These are phyloP conservation scores for Dittrichia graveolens DNA, from an alignment of 129 eudicot genomes.

Conservation along the genomic window DNA sequence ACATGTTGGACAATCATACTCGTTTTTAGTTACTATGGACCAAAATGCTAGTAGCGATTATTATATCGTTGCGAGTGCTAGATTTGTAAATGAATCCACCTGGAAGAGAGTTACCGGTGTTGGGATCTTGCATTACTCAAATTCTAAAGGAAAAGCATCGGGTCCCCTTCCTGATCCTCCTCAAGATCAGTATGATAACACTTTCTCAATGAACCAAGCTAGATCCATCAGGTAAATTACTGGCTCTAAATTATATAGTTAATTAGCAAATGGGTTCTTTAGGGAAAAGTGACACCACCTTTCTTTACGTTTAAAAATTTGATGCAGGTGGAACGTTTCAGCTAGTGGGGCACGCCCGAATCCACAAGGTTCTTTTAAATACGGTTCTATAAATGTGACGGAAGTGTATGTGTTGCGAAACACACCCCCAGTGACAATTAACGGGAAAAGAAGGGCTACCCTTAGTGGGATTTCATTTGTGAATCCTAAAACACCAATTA, in stretches of 20 bases:
- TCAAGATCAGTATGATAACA: slow-evolving; percentile 76
- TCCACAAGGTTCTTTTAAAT: slow-evolving; percentile 90
- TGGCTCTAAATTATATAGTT: neutral
- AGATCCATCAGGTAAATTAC: slow-evolving; percentile 74
- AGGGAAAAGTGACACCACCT: neutral
- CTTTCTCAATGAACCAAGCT: slow-evolving; percentile 97
- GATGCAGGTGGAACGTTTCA: slow-evolving; percentile 81
- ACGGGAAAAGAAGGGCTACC: slow-evolving; percentile 63
- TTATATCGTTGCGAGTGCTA: slow-evolving; percentile 90
- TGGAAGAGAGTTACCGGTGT: slow-evolving; percentile 92
- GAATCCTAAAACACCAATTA: slow-evolving; percentile 81
- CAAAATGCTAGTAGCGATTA: slow-evolving; percentile 93
- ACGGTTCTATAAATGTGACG: slow-evolving; percentile 88
- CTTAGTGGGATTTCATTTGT: slow-evolving; percentile 88
- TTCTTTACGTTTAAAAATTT: neutral
- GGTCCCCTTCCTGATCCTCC: slow-evolving; percentile 95
- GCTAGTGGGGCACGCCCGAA: slow-evolving; percentile 99
- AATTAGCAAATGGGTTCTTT: too few species aligned
- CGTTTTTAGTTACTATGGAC: slow-evolving; percentile 81
- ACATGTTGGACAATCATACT: slow-evolving; percentile 88
- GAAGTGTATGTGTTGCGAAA: slow-evolving; percentile 65
- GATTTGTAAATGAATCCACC: slow-evolving; percentile 67
- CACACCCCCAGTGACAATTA: slow-evolving; percentile 66
- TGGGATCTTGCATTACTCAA: slow-evolving; percentile 70
- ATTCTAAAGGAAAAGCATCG: slow-evolving; percentile 84